Evolutionary conservation across 371 early-diverging fungal species (phyloP).

Genomic region (Syncephalastrum monosporum): DNA sequence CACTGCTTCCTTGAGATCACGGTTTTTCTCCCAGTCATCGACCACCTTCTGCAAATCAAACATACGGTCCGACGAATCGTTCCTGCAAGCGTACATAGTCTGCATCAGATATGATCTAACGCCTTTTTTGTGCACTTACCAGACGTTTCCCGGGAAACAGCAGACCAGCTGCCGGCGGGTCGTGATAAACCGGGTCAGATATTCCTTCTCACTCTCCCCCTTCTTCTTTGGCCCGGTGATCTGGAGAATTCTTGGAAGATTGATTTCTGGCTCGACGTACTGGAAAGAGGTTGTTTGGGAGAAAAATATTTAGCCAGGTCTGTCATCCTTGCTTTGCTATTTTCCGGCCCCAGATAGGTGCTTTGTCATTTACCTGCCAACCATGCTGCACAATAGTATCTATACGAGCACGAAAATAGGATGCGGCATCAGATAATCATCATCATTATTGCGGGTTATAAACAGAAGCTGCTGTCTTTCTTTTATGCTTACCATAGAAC

Average conservation of each 20-base stretch:
- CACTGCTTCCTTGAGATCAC: constrained; percentile 32
- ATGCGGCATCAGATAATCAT: neutral
- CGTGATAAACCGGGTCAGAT: constrained; percentile 38
- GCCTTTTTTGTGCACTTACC: constrained; percentile 20
- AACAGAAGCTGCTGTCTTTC: neutral
- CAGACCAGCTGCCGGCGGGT: constrained; percentile 46
- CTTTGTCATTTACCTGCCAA: constrained; percentile 38
- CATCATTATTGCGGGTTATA: neutral
- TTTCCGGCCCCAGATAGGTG: neutral
- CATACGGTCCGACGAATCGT: constrained; percentile 44
- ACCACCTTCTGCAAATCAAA: constrained; percentile 38
- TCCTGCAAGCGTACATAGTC: constrained; percentile 15
- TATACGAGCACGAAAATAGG: constrained; percentile 7
- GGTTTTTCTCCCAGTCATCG: constrained; percentile 29
- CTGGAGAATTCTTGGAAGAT: constrained; percentile 39
- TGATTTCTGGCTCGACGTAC: constrained; percentile 46
- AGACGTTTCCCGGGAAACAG: constrained; percentile 44
- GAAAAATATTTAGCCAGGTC: constrained; percentile 8
- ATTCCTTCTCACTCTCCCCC: constrained; percentile 31
- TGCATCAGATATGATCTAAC: neutral
- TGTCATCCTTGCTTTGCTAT: neutral
- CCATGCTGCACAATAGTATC: constrained; percentile 57
- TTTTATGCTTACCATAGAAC: constrained; percentile 41
- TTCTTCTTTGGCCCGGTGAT: constrained; percentile 34
- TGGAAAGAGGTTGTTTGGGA: constrained; percentile 9